phyloP scores from a whole-genome alignment of 2,329 filamentous ascomycete species.

The Aspergillus sp. region DNA sequence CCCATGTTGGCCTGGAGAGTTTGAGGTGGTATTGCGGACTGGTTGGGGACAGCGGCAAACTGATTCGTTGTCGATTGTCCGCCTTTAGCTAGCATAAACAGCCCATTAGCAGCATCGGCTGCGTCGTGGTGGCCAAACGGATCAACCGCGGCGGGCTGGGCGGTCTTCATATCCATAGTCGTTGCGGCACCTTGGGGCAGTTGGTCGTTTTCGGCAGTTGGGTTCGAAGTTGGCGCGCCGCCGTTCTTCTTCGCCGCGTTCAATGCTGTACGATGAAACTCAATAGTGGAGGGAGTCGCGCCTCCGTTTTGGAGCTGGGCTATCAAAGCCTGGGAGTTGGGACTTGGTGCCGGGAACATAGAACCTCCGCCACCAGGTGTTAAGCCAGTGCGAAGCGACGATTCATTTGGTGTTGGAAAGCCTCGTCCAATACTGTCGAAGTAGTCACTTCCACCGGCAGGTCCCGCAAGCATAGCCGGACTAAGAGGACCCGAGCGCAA shows the following conservation, averaged over 20 bases:
- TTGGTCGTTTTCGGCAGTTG: conserved; percentile 41
- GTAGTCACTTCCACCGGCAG: conserved; percentile 72
- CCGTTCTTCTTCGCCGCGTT: conserved; percentile 68
- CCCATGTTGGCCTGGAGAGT: conserved; percentile 54
- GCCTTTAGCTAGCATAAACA: conserved; percentile 80
- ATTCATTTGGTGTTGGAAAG: conserved; percentile 96
- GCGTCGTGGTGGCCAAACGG: conserved; percentile 84
- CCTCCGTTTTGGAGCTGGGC: conserved; percentile 75
- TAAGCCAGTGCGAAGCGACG: conserved; percentile 82
- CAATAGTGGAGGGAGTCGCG: conserved; percentile 84
- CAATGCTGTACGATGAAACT: conserved; percentile 92
- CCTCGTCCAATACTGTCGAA: conserved; percentile 82
- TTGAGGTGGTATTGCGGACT: conserved; percentile 52
- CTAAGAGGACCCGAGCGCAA: conserved; percentile 89
- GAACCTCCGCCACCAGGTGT: conserved; percentile 94
- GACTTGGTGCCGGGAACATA: conserved; percentile 93
- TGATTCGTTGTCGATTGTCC: conserved; percentile 59
- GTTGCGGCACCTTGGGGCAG: conserved; percentile 30
- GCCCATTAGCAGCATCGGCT: conserved; percentile 90
- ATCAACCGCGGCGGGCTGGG: conserved; percentile 55
- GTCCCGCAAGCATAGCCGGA: conserved; percentile 94
- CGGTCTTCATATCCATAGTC: conserved; percentile 45
- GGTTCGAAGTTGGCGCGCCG: conserved; percentile 44
- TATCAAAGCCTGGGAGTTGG: conserved; percentile 80
- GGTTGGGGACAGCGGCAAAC: conserved; percentile 51